A percentile compares a stretch with the other conserved stretches of the same genome.
Conservation (phyloP, 2,329 filamentous ascomycete species). For the Tolypocladium guangdongense region DNA sequence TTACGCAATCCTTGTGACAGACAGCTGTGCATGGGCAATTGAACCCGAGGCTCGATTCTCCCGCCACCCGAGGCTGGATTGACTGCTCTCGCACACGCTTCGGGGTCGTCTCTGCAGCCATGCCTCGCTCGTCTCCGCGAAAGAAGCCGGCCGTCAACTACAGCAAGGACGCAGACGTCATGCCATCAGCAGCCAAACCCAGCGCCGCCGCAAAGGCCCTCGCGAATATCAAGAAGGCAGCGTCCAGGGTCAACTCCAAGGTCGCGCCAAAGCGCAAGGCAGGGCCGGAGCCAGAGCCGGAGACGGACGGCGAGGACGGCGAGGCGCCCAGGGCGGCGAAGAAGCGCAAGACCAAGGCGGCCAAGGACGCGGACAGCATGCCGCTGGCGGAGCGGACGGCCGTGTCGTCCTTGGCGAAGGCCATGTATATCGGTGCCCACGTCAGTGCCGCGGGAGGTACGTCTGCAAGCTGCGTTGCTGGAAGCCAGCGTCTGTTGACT, state of each 20-base stretch:
- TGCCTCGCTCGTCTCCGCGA: constrained; percentile 24
- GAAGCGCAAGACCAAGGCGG: constrained; percentile 31
- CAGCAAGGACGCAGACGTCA: constrained; percentile 15
- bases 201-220: constrained; percentile 7
- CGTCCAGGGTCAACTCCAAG: constrained; percentile 5
- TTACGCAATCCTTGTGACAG: not conserved
- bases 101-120: constrained; percentile 4
- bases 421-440: constrained; percentile 83
- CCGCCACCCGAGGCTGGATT: not conserved
- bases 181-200: constrained; percentile 3
- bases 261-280: constrained; percentile 13
- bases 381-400: constrained; percentile 60
- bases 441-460: constrained; percentile 79
- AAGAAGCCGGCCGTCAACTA: constrained; percentile 21
- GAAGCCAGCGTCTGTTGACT: not conserved
- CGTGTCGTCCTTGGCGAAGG: constrained; percentile 48
- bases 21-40: not conserved
- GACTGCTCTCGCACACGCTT: not conserved
- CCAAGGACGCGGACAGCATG: constrained; percentile 33
- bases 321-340: constrained; percentile 21
- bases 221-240: not conserved
- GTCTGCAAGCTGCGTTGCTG: constrained; percentile 7
- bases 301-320: constrained; percentile 10
- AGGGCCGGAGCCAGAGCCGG: not conserved
- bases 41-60: not conserved